These are phyloP conservation scores for Phaffomyces antillensis DNA, from an alignment of 805 yeast species.

Conservation along the genomic window DNA sequence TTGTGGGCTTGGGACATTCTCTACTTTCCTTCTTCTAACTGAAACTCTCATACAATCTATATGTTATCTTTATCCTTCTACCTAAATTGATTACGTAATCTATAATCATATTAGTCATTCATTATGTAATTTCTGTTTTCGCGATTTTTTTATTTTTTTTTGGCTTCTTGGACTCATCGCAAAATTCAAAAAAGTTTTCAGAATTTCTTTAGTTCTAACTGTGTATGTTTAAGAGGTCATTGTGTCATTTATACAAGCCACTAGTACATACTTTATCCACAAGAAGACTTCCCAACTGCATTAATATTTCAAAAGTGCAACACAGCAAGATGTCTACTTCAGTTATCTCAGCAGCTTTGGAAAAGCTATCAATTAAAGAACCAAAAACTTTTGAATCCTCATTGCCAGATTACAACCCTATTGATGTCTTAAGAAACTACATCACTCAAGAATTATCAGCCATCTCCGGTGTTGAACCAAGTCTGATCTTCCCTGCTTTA, in stretches of 20 bases:
- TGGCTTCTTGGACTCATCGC: conserved; percentile 1
- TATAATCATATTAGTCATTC: too few relatives aligned
- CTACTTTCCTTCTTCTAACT: too few relatives aligned
- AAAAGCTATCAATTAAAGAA: conserved; percentile 27
- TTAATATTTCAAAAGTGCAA: too few relatives aligned
- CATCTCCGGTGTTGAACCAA: conserved; percentile 64
- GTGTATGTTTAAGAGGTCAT: not conserved
- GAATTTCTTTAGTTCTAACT: too few relatives aligned
- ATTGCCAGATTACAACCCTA: conserved; percentile 69
- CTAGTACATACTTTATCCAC: not conserved
- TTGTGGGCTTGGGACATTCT: too few relatives aligned
- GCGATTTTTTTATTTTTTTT: too few relatives aligned
- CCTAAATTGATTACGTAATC: too few relatives aligned
- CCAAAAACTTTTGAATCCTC: conserved; percentile 52
- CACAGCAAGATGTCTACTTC: conserved; percentile 20
- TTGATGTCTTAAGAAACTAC: conserved; percentile 85
- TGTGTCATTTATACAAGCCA: not conserved
- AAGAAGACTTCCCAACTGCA: not conserved
- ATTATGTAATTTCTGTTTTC: too few relatives aligned
- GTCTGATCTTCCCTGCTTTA: conserved; percentile 71
- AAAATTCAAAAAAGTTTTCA: not conserved
- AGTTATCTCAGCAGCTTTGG: conserved; percentile 25
- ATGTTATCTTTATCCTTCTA: too few relatives aligned
- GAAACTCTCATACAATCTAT: too few relatives aligned
- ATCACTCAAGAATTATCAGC: conserved; percentile 71